Base-by-base conservation (phyloP, 202 grass and related monocot species). In the Musa balbisiana region DNA sequence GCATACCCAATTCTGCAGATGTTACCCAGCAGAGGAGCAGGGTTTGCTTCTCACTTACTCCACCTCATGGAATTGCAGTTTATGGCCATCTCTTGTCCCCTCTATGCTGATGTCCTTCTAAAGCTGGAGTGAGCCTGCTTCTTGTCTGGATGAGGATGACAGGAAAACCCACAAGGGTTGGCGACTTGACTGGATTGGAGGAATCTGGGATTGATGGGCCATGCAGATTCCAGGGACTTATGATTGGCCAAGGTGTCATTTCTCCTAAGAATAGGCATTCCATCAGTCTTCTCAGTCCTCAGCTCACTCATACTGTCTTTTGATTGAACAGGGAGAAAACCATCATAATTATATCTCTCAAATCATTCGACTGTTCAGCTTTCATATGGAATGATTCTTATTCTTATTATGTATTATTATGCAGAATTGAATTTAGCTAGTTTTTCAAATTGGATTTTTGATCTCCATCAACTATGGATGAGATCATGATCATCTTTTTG, bases 11-110 rank as follows among this genome's bases (percentile, higher is more conserved):
- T 67, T 12, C 51, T 67, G 76, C 76, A 69, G 76, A 68, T 53
- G 52, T 78, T 78, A 55, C 76, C 53, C 16, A 55, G 23, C 51
- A 78, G 63, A 29, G 33, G 76, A 24, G 29, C 22, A 66, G 64
- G 8, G 29, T 54, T 78, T 78, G 63, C 76, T 78, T 78, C 76
- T 56, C 15, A 9, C 16, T 55, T 64, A 68, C 76, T 78, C 76
- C 51, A 68, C 26, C 63, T 20, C 50, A 54, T 26, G 51, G 76
- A 1, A 16, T 55, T 68, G 63, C 76, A 78, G 9, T 78, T 21
- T 78, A 68, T 16, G 17, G 53, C 51, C 76, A 68, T 68, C 76
- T 24, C 14, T 55, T 43, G 62, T 78, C 56, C 76, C 63, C 51
- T 29, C 56, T 52, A 1, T 17, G 19, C 21, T 14, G 29, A 78